Conservation (phyloP, 148 eudicot genomes). For the Polygonum aviculare region DNA sequence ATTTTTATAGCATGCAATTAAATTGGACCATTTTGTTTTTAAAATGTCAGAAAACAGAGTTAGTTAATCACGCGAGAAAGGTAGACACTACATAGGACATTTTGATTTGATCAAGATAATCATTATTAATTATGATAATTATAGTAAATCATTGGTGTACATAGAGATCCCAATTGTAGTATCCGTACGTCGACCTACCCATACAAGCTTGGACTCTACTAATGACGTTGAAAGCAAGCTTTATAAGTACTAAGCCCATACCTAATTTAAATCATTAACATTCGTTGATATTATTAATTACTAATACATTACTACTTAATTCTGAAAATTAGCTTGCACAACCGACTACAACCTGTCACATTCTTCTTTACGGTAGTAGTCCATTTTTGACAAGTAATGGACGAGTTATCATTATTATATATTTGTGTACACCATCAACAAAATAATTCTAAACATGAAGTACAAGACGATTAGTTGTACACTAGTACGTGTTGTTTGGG, state of each 20-base stretch:
- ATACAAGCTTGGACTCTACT: slow-evolving; percentile 5
- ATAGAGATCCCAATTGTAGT: not conserved
- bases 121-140: not conserved
- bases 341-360: not conserved
- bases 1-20: not conserved
- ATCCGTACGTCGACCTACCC: slow-evolving; percentile 3
- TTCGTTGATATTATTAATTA: not conserved
- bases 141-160: not conserved
- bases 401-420: not conserved
- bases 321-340: not conserved
- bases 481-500: not conserved
- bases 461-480: not conserved
- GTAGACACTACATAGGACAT: not conserved
- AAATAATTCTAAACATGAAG: not conserved
- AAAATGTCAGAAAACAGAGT: not conserved
- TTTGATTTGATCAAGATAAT: not conserved
- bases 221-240: not conserved
- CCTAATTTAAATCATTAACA: not conserved
- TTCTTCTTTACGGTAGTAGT: slow-evolving; percentile 1
- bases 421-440: not conserved
- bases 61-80: not conserved
- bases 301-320: not conserved
- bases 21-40: not conserved
- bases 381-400: not conserved
- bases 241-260: not conserved